These are phyloP conservation scores for Naganishia randhawae DNA, from an alignment of 768 basidiomycete genomes.

Conservation along the genomic window DNA sequence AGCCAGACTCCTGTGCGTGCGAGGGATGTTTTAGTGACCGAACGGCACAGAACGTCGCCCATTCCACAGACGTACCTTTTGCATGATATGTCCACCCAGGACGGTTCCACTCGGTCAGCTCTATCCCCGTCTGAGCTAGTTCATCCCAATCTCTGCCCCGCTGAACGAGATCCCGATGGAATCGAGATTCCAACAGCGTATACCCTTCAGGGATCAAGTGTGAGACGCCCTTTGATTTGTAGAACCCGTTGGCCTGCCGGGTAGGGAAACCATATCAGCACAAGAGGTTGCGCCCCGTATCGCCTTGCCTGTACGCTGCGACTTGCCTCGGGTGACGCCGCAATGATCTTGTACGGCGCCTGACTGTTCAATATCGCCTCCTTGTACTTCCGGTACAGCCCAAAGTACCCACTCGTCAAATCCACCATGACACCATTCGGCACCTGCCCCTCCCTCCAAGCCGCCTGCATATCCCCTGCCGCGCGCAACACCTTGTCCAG, in stretches of 20 bases:
- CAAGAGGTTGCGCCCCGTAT: no score
- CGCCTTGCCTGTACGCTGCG: no score
- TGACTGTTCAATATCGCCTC: conserved; percentile 58
- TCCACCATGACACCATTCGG: conserved; percentile 60
- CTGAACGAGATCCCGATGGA: conserved; percentile 51
- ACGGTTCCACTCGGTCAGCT: conserved; percentile 80
- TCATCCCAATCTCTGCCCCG: conserved; percentile 36
- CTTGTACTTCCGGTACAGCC: conserved; percentile 75
- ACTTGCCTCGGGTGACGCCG: conserved; percentile 77
- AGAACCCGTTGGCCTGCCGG: conserved; percentile 88
- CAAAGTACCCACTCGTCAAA: conserved; percentile 94
- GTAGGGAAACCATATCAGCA: neutral
- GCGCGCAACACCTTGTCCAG: conserved; percentile 48
- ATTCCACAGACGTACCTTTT: conserved; percentile 63
- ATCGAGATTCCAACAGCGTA: conserved; percentile 77
- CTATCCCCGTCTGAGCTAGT: conserved; percentile 55
- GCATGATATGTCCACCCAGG: conserved; percentile 97
- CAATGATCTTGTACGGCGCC: conserved; percentile 64
- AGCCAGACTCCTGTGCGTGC: conserved; percentile 87
- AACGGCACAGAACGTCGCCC: neutral
- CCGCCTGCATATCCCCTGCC: conserved; percentile 38
- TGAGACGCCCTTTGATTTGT: conserved; percentile 80
- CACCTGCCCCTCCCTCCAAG: conserved; percentile 10
- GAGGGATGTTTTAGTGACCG: neutral
- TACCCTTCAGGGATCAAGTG: conserved; percentile 94